Percentiles rank a stretch among this genome's conserved stretches.
Conservation (phyloP, 495 filamentous ascomycete genomes). For the Hamigera avellanea region DNA sequence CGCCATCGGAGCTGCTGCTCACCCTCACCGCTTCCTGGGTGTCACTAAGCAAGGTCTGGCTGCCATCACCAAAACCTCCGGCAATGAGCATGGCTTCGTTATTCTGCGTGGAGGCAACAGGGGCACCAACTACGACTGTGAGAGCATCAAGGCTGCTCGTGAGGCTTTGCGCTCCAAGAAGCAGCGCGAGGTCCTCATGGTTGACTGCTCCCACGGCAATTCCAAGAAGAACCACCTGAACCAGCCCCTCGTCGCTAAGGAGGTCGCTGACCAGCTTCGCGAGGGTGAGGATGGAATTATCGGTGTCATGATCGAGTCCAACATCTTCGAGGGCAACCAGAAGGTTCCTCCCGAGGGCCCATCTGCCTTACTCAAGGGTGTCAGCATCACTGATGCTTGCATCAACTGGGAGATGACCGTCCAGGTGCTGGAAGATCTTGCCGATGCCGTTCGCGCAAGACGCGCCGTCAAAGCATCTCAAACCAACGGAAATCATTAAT, state of each 20-base stretch:
- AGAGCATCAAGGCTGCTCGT: slow-evolving; percentile 65
- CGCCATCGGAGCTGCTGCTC: slow-evolving; percentile 82
- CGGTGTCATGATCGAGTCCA: slow-evolving; percentile 97
- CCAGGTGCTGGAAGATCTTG: slow-evolving; percentile 73
- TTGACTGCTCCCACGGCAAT: slow-evolving; percentile 90
- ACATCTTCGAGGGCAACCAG: slow-evolving; percentile 92
- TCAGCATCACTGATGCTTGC: slow-evolving; percentile 96
- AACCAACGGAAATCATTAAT: slow-evolving; percentile 20
- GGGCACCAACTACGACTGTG: slow-evolving; percentile 91
- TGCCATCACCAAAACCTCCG: slow-evolving; percentile 82
- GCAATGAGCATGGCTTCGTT: slow-evolving; percentile 95
- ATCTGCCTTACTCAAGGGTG: slow-evolving; percentile 70
- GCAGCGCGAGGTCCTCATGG: slow-evolving; percentile 85
- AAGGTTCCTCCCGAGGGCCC: slow-evolving; percentile 83
- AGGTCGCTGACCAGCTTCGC: slow-evolving; percentile 72
- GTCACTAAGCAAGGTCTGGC: slow-evolving; percentile 98
- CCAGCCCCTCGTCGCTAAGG: slow-evolving; percentile 83
- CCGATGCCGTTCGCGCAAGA: slow-evolving; percentile 69
- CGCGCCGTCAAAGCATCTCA: slow-evolving; percentile 31
- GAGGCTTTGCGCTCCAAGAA: slow-evolving; percentile 76
- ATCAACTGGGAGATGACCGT: slow-evolving; percentile 90
- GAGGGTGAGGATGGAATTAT: slow-evolving; percentile 82
- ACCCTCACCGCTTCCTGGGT: slow-evolving; percentile 95
- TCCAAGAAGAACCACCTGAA: slow-evolving; percentile 60
- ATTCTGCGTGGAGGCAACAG: slow-evolving; percentile 84